Conservation (phyloP, 306 rosid genomes). For the Lathyrus aphaca region DNA sequence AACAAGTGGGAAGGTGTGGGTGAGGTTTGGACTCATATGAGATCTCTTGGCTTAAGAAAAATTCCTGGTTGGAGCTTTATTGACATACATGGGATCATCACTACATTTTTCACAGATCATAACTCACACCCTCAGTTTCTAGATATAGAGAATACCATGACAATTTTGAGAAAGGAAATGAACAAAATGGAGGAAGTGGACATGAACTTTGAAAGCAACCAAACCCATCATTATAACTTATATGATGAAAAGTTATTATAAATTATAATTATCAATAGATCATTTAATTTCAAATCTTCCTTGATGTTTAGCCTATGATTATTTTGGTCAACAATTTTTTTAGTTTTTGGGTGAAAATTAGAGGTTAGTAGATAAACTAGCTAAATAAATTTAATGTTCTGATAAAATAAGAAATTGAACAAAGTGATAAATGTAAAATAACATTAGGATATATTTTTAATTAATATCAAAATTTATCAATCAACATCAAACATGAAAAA, state of each 20-base stretch:
- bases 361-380: background rate
- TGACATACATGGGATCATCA: slow-evolving; percentile 63
- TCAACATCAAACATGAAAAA: too few species aligned
- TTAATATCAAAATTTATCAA: too few species aligned
- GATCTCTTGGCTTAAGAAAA: slow-evolving; percentile 72
- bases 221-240: slow-evolving; percentile 27
- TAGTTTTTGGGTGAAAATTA: background rate
- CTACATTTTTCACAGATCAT: slow-evolving; percentile 68
- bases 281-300: background rate
- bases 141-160: slow-evolving; percentile 48
- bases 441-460: too few species aligned
- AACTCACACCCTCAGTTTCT: slow-evolving; percentile 67
- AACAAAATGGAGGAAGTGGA: slow-evolving; percentile 45
- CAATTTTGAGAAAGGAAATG: slow-evolving; percentile 57
- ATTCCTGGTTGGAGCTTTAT: slow-evolving; percentile 84
- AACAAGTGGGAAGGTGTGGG: slow-evolving; percentile 78
- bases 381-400: background rate
- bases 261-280: background rate
- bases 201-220: slow-evolving; percentile 33
- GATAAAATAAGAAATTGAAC: background rate
- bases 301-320: background rate
- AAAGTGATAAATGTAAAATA: too few species aligned
- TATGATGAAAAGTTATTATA: slow-evolving; percentile 20
- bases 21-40: slow-evolving; percentile 74
- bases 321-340: background rate